Evolutionary conservation across 768 basidiomycete species (phyloP).

Genomic region (Boletellus sp.): DNA sequence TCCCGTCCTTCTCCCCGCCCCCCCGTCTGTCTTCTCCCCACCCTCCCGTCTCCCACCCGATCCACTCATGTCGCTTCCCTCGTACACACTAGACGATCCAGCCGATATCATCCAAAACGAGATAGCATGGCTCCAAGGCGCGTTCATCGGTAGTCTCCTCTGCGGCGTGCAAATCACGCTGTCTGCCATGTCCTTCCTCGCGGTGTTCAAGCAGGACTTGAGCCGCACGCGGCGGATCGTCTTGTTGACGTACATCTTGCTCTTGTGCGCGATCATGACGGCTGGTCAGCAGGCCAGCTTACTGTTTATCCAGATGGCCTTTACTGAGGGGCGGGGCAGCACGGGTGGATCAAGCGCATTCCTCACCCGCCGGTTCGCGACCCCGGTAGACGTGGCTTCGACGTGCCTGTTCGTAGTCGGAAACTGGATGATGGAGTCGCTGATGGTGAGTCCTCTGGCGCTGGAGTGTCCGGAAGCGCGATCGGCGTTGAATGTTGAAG

Average conservation of each 20-base stretch:
- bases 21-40: neutral
- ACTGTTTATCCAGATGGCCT: constrained; percentile 15
- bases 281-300: constrained; percentile 11
- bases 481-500: constrained; percentile 6
- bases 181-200: constrained; percentile 17
- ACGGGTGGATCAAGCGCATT: constrained; percentile 15
- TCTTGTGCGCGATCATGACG: constrained; percentile 16
- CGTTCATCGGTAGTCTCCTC: constrained; percentile 18
- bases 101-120: neutral
- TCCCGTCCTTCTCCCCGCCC: neutral
- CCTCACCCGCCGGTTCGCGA: neutral
- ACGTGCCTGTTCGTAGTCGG: constrained; percentile 12
- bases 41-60: neutral
- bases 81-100: constrained; percentile 2
- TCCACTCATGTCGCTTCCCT: constrained; percentile 3
- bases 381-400: constrained; percentile 4
- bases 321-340: constrained; percentile 7
- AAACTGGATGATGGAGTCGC: constrained; percentile 22
- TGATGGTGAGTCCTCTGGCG: constrained; percentile 14
- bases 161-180: constrained; percentile 19
- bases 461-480: neutral
- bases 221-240: constrained; percentile 8
- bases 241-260: constrained; percentile 12
- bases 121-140: constrained; percentile 21
- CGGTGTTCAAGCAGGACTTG: constrained; percentile 13